Evolutionary conservation across 805 yeast genomes (phyloP), one percentile per base, ranked within the genome.

Genomic region (Yamadazyma takamatsuzukensis): DNA sequence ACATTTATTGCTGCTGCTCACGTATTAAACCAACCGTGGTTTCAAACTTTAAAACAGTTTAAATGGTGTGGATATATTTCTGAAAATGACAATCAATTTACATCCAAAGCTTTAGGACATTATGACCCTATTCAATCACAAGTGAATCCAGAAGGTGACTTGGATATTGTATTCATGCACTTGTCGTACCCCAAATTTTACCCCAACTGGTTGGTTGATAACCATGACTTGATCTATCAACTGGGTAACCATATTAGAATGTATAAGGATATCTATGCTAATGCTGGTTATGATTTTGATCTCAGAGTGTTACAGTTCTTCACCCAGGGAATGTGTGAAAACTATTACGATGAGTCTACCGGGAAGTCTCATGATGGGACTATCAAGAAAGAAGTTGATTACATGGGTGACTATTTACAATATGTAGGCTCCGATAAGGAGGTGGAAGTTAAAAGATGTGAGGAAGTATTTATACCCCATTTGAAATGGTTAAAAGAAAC

Each of bases 1-100:
- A 80, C 90, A 0, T 81, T 80, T 44, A 70, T 77, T 24, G 76
- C 82, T 7, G 88, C 86, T 1, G 84, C 88, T 3, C 65, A 69
- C 33, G 78, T 61, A 1, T 47, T 74, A 48, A 43, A 54, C 0
- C 56, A 62, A 32, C 68, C 74, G 2, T 78, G 67, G 51, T 75
- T 70, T 49, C 88, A 80, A 53, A 53, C 60, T 56, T 48, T 36
- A 47, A 76, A 50, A 66, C 74, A 37, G 27, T 65, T 65, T 44
- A 39, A 45, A 28, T 65, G 70, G 69, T 49, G 53, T 7, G 69
- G 69, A 3, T 61, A 62, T 43, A 15, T 43, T 7, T 41, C 44
- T 27, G 45, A 56, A 40, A 45, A 34, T 10, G 49, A 48, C 12
- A 36, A 37, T 3, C 27, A 46, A 54, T 64, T 63, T 44, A 36